Base-by-base conservation (phyloP, 2,329 filamentous ascomycete genomes). In the Ophiostoma tasmaniense region DNA sequence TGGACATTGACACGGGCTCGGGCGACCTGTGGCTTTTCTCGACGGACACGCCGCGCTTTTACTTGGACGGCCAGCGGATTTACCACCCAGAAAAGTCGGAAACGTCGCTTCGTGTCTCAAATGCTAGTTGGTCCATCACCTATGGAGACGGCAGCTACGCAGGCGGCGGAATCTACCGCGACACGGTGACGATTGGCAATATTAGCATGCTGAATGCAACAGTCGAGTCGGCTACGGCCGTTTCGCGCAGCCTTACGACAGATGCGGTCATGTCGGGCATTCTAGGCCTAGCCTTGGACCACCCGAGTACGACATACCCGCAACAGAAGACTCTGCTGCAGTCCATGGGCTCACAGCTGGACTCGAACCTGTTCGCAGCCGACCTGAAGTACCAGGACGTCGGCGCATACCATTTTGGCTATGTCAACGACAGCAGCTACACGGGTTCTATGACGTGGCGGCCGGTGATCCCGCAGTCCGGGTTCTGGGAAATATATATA, bases 1-100 rank as follows among this genome's bases (percentile, higher is more conserved):
- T 93, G 71, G 89, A 91, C 75, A 84, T 93, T 71, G 90, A 93
- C 73, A 93, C 90, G 17, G 84, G 84, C 13, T 86, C 84, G 8
- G 79, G 81, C 11, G 84, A 86, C 70, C 77, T 84, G 89, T 86
- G 84, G 84, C 79, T 85, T 22, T 83, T 84, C 75, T 83, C 82
- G 1, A 79, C 82, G 2, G 81, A 84, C 69, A 84, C 81, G 17
- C 76, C 83, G 0, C 73, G 78, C 4, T 73, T 75, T n/a, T 77
- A 78, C 20, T 77, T 86, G 66, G 81, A 83, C 35, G 75, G 76
- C 8, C 86, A 80, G 33, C 74, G 76, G 65, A 74, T 80, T 33
- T 87, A 82, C 74, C 74, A 78, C 52, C 81, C 83, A 28, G 78
- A 78, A 28, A 76, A 78, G 22, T 86, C 84, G 3, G 76, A 75